phyloP scores from a whole-genome alignment of 1,284 basidiomycete genomes.

The Athelia psychrophila region DNA sequence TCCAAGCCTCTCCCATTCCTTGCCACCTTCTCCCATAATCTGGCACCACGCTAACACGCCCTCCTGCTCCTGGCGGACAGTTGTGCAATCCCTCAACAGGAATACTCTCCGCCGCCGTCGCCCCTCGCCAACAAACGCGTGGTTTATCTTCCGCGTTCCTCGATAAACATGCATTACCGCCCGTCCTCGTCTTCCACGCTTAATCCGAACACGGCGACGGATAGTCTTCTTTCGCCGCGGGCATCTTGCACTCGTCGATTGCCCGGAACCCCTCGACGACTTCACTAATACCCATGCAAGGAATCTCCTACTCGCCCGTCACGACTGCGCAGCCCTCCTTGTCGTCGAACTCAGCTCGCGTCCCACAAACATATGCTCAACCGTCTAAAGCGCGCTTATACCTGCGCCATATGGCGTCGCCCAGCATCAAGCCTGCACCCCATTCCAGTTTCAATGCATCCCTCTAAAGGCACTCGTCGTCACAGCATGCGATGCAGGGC shows the following conservation, averaged over 20 bases:
- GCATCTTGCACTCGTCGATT: neutral
- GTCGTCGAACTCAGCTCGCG: too few relatives aligned
- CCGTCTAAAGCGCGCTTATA: conserved; percentile 4
- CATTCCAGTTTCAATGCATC: neutral
- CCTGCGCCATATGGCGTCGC: conserved; percentile 9
- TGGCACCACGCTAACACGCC: neutral
- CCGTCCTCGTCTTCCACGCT: neutral
- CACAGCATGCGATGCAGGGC: neutral
- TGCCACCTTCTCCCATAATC: too few relatives aligned
- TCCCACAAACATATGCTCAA: neutral
- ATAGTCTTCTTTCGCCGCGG: neutral
- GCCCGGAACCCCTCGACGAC: too few relatives aligned
- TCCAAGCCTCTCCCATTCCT: too few relatives aligned
- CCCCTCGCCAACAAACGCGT: neutral
- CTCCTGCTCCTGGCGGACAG: too few relatives aligned
- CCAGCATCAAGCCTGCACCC: neutral
- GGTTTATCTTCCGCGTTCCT: too few relatives aligned
- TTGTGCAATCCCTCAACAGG: too few relatives aligned
- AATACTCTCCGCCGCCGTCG: conserved; percentile 19
- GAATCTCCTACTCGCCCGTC: too few relatives aligned
- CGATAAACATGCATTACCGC: neutral
- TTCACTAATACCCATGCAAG: too few relatives aligned
- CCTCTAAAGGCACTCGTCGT: neutral
- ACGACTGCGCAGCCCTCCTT: too few relatives aligned
- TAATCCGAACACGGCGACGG: neutral